phyloP scores from a whole-genome alignment of 2,329 filamentous ascomycete genomes.

The Mollisiaceae sp. region DNA sequence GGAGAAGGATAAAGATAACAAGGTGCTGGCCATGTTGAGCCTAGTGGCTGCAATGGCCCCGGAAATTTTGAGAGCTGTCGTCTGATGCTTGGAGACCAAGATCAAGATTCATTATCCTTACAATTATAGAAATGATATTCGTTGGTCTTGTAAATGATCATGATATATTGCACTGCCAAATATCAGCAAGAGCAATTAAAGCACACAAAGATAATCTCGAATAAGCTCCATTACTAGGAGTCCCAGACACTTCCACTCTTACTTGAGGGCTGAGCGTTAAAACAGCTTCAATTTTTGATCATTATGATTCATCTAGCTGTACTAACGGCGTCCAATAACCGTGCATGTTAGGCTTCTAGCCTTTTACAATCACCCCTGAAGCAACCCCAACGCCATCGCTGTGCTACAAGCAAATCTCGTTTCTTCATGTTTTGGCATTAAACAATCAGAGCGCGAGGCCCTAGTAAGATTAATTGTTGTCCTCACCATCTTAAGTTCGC shows the following conservation, averaged over 20 bases:
- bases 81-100: too few species aligned
- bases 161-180: too few species aligned
- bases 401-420: background rate
- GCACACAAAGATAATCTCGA: too few species aligned
- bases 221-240: background rate
- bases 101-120: too few species aligned
- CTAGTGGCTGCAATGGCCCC: too few species aligned
- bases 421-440: background rate
- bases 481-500: slow-evolving; percentile 42
- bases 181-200: too few species aligned
- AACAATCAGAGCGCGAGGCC: background rate
- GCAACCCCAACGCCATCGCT: slow-evolving; percentile 1
- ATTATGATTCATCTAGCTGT: background rate
- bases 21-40: too few species aligned
- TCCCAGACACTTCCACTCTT: background rate
- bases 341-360: background rate
- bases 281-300: background rate
- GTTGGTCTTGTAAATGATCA: too few species aligned
- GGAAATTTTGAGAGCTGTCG: too few species aligned
- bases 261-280: background rate
- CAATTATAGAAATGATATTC: too few species aligned
- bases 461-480: background rate
- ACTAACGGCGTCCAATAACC: background rate
- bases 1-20: too few species aligned
- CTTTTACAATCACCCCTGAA: background rate